Evolutionary conservation across 768 basidiomycete species (phyloP), one percentile per base, ranked within the genome.

Genomic region (Symmetrospora coprosmae): DNA sequence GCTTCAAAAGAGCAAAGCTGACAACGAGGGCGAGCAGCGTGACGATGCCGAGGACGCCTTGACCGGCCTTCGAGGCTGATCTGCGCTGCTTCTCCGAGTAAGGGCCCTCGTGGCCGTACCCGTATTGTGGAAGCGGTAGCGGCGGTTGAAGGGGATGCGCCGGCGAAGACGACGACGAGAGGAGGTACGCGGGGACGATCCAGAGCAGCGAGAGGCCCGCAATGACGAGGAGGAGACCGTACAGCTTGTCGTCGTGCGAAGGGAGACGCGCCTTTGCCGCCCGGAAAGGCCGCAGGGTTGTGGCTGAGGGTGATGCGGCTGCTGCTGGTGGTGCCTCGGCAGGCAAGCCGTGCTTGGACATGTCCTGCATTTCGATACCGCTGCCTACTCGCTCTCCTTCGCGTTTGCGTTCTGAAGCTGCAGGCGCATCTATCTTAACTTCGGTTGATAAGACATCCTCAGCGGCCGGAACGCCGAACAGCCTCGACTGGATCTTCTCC

Each of bases 151-250:
- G n/a, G n/a, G n/a, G n/a, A n/a, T n/a, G n/a, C n/a, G n/a, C n/a
- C n/a, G n/a, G n/a, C 11, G 9, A 5, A 25, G 16, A 27, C 9
- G 16, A 25, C 7, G 17, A 31, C 23, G 13, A 11, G 13, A 47
- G 33, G 6, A 58, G 19, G 30, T 58, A 58, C 19, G 38, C 19
- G 23, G 55, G 55, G 11, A 58, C 46, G 41, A 58, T 5, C 21
- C 31, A 58, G 28, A 58, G 55, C 30, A 58, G 55, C 5, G 8
- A 9, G 5, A 58, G 30, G 11, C 55, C 55, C 17, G 55, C 55
- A 23, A 58, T 25, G 43, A 58, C 41, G 30, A 46, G 43, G 41
- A 58, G 21, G 43, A 58, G 55, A 30, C 55, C 55, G 13, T 38
- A 58, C 27, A 58, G 31, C 30, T 43, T 40, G 40, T 58, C 55